Conservation (phyloP, 2,329 filamentous ascomycete species). For the Arthrobotrys entomopaga region DNA sequence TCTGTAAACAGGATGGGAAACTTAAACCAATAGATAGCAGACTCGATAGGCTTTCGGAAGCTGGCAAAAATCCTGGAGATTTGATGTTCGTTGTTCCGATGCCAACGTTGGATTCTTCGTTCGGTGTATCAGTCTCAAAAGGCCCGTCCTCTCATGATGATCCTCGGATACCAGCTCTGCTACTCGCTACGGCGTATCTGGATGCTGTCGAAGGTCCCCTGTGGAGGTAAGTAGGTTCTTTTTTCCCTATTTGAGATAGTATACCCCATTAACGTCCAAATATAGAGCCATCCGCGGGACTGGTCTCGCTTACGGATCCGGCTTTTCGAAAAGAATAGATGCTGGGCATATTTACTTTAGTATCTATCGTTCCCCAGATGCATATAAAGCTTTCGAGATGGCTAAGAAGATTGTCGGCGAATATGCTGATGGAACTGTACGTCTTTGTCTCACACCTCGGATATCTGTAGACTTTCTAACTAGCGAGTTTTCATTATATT, state of each 20-base stretch:
- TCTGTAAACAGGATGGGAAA: slow-evolving; percentile 31
- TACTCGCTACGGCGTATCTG: slow-evolving; percentile 90
- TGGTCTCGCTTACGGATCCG: slow-evolving; percentile 88
- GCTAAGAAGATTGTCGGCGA: slow-evolving; percentile 78
- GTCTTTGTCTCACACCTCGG: not conserved
- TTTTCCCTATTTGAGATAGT: not conserved
- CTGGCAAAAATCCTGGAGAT: slow-evolving; percentile 78
- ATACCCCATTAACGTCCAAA: not conserved
- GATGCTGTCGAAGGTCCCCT: slow-evolving; percentile 93
- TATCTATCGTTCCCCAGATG: slow-evolving; percentile 89
- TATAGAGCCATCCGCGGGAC: slow-evolving; percentile 83
- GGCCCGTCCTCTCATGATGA: slow-evolving; percentile 81
- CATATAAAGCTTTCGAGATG: slow-evolving; percentile 83
- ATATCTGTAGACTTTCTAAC: not conserved
- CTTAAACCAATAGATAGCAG: slow-evolving; percentile 57
- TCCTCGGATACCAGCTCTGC: slow-evolving; percentile 80
- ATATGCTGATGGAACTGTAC: slow-evolving; percentile 73
- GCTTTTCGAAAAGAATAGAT: slow-evolving; percentile 80
- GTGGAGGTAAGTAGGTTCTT: slow-evolving; percentile 69
- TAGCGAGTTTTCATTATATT: not conserved
- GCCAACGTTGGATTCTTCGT: slow-evolving; percentile 91
- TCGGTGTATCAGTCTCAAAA: slow-evolving; percentile 77
- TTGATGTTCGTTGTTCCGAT: slow-evolving; percentile 85
- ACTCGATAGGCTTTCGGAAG: slow-evolving; percentile 75
- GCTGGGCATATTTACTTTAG: slow-evolving; percentile 83